phyloP scores from a whole-genome alignment of 345 rosid genomes.

The Nephelium lappaceum region DNA sequence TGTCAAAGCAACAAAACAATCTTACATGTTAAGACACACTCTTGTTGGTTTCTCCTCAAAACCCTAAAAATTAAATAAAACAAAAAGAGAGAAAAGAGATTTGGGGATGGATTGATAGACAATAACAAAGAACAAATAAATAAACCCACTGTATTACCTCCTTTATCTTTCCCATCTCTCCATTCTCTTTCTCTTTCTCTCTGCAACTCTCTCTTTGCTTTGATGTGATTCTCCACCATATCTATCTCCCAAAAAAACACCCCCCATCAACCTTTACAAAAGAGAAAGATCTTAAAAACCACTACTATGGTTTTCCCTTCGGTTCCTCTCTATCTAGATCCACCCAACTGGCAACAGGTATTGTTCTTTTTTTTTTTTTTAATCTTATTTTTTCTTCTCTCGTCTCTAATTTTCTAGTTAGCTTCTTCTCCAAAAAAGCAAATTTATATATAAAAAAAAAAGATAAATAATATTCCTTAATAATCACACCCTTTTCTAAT shows the following conservation, averaged over 20 bases:
- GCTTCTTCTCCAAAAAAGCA: constrained; percentile 32
- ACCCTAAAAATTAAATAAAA: constrained; percentile 43
- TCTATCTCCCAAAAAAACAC: constrained; percentile 10
- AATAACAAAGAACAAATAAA: constrained; percentile 34
- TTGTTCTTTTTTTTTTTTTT: constrained; percentile 11
- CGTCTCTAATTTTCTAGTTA: constrained; percentile 3
- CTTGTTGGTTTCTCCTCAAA: constrained; percentile 13
- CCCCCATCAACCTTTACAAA: constrained; percentile 48
- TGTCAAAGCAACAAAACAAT: constrained; percentile 18
- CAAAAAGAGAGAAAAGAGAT: constrained; percentile 34
- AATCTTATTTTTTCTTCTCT: constrained; percentile 6
- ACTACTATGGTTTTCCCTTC: constrained; percentile 64
- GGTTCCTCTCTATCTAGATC: constrained; percentile 61
- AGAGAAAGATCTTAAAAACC: constrained; percentile 34
- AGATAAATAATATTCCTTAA: constrained; percentile 37
- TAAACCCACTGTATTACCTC: constrained; percentile 21
- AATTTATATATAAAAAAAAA: constrained; percentile 7
- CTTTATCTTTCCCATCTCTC: constrained; percentile 43
- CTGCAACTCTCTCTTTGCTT: constrained; percentile 48
- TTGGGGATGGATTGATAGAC: constrained; percentile 5
- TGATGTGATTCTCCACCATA: constrained; percentile 71
- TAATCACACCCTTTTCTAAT: constrained; percentile 22
- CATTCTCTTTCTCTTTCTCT: constrained; percentile 27
- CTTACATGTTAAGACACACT: constrained; percentile 35
- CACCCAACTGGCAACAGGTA: constrained; percentile 70